Evolutionary conservation across 2,329 filamentous ascomycete genomes (phyloP), one percentile per base, ranked within the genome.

Genomic region (Clonostachys byssicola): DNA sequence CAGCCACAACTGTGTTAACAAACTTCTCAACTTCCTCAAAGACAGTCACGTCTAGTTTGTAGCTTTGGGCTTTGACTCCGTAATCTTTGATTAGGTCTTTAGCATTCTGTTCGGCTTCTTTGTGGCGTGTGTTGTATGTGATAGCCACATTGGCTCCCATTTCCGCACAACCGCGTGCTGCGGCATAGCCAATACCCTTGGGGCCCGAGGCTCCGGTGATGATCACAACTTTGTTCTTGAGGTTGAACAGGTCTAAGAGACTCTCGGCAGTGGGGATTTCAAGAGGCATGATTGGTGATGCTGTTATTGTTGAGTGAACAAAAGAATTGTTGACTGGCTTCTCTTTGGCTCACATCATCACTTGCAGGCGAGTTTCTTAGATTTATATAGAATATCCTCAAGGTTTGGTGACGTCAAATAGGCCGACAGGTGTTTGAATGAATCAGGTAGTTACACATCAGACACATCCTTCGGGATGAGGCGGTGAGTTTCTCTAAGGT

Each of bases 181-280:
- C 78, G 45, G 78, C 75, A 36, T 85, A 74, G 49, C 83, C 83
- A 61, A 86, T 85, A 48, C 83, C 83, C 34, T 76, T 78, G 43
- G 86, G 76, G 16, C 80, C 80, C 17, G 77, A 83, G n/a, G 81
- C 81, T 46, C 83, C 83, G 3, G 81, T 81, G 50, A 86, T 71
- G 52, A 86, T 77, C 53, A 83, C 78, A 43, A 84, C 85, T 62
- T 82, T 82, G 50, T 81, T 81, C 65, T 83, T 83, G 47, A 86
- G 70, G 52, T 47, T 54, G 66, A 86, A 83, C 52, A 86, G 77
- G 55, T 81, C 82, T 57, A 73, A 64, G 56, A 86, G 75, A 57
- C 69, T 70, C 52, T 71, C 69, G 52, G 77, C 69, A 58, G 77
- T 61, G 56, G 81, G 78, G 52, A 81, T 65, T 59, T 62, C 52